These are phyloP conservation scores for Elsinoe ampelina DNA, from an alignment of 2,329 filamentous ascomycete species.

Conservation along the genomic window DNA sequence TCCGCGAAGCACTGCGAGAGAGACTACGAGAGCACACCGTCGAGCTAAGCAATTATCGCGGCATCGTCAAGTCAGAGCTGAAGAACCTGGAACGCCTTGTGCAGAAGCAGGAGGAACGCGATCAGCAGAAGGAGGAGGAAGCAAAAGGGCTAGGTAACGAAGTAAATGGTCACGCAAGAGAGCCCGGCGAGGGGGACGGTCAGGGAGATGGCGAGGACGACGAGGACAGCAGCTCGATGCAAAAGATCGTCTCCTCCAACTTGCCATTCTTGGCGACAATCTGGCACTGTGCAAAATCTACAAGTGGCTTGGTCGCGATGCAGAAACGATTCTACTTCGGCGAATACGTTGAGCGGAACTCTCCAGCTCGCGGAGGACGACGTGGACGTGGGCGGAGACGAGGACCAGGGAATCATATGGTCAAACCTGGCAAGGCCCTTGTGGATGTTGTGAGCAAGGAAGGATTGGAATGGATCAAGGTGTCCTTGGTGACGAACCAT, in stretches of 20 bases:
- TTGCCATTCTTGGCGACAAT: slow-evolving; percentile 55
- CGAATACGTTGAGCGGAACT: slow-evolving; percentile 15
- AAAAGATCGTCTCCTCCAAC: slow-evolving; percentile 48
- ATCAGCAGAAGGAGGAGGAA: slow-evolving; percentile 12
- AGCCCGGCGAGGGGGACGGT: background rate
- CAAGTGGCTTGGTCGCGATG: slow-evolving; percentile 48
- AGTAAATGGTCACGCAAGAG: background rate
- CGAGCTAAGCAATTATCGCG: slow-evolving; percentile 27
- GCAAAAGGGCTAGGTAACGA: background rate
- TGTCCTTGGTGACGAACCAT: slow-evolving; percentile 56
- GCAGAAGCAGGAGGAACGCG: slow-evolving; percentile 19
- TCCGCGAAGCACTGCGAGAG: slow-evolving; percentile 27
- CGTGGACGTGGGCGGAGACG: slow-evolving; percentile 18
- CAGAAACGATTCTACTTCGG: slow-evolving; percentile 45
- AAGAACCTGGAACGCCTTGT: slow-evolving; percentile 24
- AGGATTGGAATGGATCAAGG: slow-evolving; percentile 58
- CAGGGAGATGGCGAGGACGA: background rate
- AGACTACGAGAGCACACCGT: slow-evolving; percentile 30
- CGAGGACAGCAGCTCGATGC: background rate
- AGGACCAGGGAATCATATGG: slow-evolving; percentile 35
- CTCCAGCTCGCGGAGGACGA: slow-evolving; percentile 18
- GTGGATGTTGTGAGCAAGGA: slow-evolving; percentile 57
- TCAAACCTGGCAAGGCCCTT: slow-evolving; percentile 31
- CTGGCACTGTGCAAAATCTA: slow-evolving; percentile 53
- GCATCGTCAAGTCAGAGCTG: slow-evolving; percentile 28